Evolutionary conservation across 352 stramenopile genomes (phyloP), one percentile per base, ranked within the genome.

Genomic region (Globisporangium orthogonon): DNA sequence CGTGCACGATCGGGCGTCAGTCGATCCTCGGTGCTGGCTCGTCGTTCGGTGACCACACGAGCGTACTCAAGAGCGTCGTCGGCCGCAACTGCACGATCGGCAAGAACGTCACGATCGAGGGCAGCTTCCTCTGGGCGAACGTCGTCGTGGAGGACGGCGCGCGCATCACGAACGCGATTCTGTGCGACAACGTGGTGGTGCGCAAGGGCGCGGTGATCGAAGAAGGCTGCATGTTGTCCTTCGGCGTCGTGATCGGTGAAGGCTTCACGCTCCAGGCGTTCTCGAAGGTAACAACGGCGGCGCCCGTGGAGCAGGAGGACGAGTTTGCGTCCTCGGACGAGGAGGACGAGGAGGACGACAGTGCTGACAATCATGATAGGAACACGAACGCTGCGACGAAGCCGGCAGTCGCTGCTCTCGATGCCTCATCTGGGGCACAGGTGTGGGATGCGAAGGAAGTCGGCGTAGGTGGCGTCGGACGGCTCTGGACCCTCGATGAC

Each of bases 101-200:
- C 37, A 66, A 80, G 18, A 86, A 92, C 54, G 83, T 88, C 45
- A 67, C 44, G 14, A 86, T 95, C 33, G 54, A 78, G 4, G 75
- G 78, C 28, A 91, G 76, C 58, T 93, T 93, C 51, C 63, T 96
- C 45, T 96, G 87, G 87, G 76, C 76, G 7, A 84, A 91, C 56
- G 87, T 96, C 3, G 62, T 73, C 2, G 66, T 96, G 40, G 87
- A 94, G 54, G 87, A 96, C 56, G 71, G 79, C 43, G 83, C 74
- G 7, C 56, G 70, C 4, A 81, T 96, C 56, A 84, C 76, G 35
- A 80, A 86, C 56, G 74, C 86, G 4, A 95, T 95, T 35, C 52
- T 96, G 61, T 94, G 87, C 63, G 86, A 95, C 62, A 82, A 85
- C 47, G 87, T 91, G 30, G 66, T 93, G 15, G 65, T 95, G 4